Evolutionary conservation across 345 rosid species (phyloP).

Genomic region (Moringa oleifera): DNA sequence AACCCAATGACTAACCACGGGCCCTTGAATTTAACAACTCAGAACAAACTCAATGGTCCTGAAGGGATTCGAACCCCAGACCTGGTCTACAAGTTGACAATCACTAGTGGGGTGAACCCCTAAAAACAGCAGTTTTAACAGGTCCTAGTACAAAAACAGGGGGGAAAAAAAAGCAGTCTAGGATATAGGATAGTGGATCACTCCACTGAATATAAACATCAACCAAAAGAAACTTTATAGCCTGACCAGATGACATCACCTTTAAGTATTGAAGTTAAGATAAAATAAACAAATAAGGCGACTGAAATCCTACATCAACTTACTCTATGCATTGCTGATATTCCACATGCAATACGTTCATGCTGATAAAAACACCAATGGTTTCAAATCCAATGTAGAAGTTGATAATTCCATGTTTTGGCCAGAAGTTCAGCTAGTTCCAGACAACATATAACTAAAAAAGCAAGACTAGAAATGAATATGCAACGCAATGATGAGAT

Average conservation of each 20-base stretch:
- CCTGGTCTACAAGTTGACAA: no score
- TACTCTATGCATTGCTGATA: background rate
- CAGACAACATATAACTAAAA: background rate
- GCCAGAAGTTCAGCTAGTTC: no score
- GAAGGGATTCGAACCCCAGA: no score
- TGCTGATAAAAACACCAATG: background rate
- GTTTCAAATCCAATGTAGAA: background rate
- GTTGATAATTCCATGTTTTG: background rate
- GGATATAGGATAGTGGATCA: no score
- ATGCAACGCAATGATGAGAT: no score
- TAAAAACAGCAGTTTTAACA: no score
- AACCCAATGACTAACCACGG: no score
- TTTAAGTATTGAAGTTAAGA: background rate
- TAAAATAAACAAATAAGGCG: background rate
- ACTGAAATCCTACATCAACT: background rate
- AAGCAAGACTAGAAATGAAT: background rate
- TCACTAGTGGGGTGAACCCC: no score
- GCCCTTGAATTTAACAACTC: no score
- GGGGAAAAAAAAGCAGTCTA: no score
- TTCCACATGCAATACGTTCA: background rate
- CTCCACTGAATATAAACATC: background rate
- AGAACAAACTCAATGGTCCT: no score
- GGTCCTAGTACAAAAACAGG: no score
- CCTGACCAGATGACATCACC: background rate
- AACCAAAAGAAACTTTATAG: background rate